phyloP scores from a whole-genome alignment of 345 rosid genomes.

The Lepidium didymum region DNA sequence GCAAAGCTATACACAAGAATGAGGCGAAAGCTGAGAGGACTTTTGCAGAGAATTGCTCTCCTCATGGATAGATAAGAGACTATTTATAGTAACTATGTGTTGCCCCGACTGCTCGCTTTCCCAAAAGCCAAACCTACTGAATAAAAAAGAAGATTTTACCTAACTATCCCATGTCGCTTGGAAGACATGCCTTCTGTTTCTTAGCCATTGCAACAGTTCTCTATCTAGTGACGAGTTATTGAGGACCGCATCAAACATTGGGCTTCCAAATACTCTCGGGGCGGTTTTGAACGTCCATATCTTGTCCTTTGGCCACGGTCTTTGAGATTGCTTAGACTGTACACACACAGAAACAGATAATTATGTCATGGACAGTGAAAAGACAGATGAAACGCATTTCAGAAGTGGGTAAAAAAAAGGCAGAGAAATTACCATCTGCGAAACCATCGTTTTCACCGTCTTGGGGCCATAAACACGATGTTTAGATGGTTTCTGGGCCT shows the following conservation, averaged over 20 bases:
- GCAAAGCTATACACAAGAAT: constrained; percentile 27
- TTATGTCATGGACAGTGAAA: background rate
- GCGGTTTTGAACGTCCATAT: constrained; percentile 76
- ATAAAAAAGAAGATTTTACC: constrained; percentile 4
- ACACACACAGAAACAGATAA: background rate
- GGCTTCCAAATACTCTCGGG: constrained; percentile 71
- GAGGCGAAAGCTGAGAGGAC: constrained; percentile 11
- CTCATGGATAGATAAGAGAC: constrained; percentile 12
- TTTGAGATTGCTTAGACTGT: constrained; percentile 85
- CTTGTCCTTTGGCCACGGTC: constrained; percentile 90
- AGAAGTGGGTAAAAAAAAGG: background rate
- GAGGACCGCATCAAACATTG: constrained; percentile 81
- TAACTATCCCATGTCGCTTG: constrained; percentile 77
- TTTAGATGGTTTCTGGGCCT: constrained; percentile 70
- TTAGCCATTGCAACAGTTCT: constrained; percentile 89
- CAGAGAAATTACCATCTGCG: constrained; percentile 66
- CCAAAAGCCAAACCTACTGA: constrained; percentile 8
- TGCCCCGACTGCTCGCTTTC: constrained; percentile 4
- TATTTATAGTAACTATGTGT: constrained; percentile 11
- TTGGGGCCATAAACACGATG: constrained; percentile 82
- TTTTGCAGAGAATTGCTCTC: background rate
- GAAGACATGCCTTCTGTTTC: constrained; percentile 61
- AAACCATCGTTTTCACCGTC: constrained; percentile 62
- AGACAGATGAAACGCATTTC: background rate
- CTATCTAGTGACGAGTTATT: constrained; percentile 48